phyloP scores from a whole-genome alignment of 2,329 filamentous ascomycete genomes.

The Diaporthe eres region DNA sequence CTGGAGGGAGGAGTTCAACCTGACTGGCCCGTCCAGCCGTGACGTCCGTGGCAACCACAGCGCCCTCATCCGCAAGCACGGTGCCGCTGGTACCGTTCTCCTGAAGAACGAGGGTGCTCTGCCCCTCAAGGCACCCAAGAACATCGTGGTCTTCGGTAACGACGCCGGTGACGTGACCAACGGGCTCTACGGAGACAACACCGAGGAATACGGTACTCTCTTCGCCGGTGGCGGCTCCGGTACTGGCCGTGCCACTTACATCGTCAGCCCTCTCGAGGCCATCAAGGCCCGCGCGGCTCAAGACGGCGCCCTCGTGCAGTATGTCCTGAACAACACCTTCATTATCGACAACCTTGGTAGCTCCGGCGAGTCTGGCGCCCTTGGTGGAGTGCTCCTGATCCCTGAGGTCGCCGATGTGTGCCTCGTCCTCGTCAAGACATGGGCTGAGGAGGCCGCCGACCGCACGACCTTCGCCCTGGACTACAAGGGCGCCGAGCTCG shows the following conservation, averaged over 20 bases:
- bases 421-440: slow-evolving; percentile 75
- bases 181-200: slow-evolving; percentile 75
- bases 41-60: slow-evolving; percentile 69
- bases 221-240: slow-evolving; percentile 73
- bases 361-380: slow-evolving; percentile 42
- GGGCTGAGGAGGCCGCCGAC: slow-evolving; percentile 76
- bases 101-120: slow-evolving; percentile 79
- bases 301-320: slow-evolving; percentile 59
- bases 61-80: slow-evolving; percentile 69
- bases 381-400: slow-evolving; percentile 61
- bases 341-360: slow-evolving; percentile 46
- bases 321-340: slow-evolving; percentile 59
- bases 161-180: slow-evolving; percentile 77
- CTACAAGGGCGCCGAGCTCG: slow-evolving; percentile 74
- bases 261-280: slow-evolving; percentile 68
- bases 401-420: slow-evolving; percentile 73
- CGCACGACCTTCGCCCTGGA: slow-evolving; percentile 67
- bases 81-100: slow-evolving; percentile 72
- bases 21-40: slow-evolving; percentile 60
- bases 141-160: slow-evolving; percentile 69
- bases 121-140: slow-evolving; percentile 70
- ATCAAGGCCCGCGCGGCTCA: slow-evolving; percentile 64
- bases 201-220: slow-evolving; percentile 72
- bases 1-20: slow-evolving; percentile 57
- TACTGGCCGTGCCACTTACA: slow-evolving; percentile 65